These are phyloP conservation scores for Astraeus odoratus DNA, from an alignment of 768 basidiomycete genomes.

Conservation along the genomic window DNA sequence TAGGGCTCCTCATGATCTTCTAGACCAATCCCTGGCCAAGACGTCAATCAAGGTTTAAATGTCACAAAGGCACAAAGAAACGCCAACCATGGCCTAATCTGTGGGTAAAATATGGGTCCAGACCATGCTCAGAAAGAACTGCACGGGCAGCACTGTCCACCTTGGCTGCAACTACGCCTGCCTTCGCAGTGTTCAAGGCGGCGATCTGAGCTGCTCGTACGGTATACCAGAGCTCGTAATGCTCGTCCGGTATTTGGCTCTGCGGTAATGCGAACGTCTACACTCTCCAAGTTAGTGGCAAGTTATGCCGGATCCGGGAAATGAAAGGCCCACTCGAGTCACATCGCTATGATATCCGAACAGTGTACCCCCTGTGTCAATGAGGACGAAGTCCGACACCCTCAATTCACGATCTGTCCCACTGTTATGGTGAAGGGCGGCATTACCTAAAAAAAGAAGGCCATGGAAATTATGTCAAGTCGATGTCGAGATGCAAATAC, in stretches of 20 bases:
- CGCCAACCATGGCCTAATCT: slow-evolving; percentile 68
- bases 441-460: slow-evolving; percentile 51
- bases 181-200: slow-evolving; percentile 42
- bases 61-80: background rate
- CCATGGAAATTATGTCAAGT: slow-evolving; percentile 4
- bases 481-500: background rate
- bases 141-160: slow-evolving; percentile 61
- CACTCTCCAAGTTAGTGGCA: background rate
- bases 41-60: slow-evolving; percentile 10
- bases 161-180: slow-evolving; percentile 41
- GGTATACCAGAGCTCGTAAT: slow-evolving; percentile 54
- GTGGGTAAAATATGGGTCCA: slow-evolving; percentile 68
- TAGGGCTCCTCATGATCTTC: slow-evolving; percentile 82
- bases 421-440: slow-evolving; percentile 78
- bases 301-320: background rate
- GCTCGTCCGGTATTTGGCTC: slow-evolving; percentile 46
- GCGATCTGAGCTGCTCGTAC: slow-evolving; percentile 58
- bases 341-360: slow-evolving; percentile 77
- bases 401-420: slow-evolving; percentile 60
- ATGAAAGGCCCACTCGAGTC: slow-evolving; percentile 49
- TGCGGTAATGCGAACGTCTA: slow-evolving; percentile 61
- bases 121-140: slow-evolving; percentile 36
- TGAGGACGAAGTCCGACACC: slow-evolving; percentile 57
- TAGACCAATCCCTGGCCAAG: slow-evolving; percentile 65
- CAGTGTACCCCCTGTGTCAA: slow-evolving; percentile 67